phyloP scores from a whole-genome alignment of 768 basidiomycete genomes.

The Hirschioporus abietinus region DNA sequence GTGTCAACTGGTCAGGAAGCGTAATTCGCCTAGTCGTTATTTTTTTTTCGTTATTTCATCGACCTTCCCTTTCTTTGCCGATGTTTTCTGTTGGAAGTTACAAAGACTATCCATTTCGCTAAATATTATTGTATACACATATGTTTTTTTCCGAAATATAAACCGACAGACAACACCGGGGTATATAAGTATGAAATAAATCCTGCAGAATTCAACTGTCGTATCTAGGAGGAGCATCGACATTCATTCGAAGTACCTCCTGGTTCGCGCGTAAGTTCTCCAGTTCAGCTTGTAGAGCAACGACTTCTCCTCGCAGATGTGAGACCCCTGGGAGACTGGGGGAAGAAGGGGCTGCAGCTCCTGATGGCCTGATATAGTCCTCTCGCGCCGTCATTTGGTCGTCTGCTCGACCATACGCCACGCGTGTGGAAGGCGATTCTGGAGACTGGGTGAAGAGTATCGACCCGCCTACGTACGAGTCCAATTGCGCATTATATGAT shows the following conservation, averaged over 20 bases:
- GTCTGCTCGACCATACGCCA: neutral
- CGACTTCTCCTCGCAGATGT: neutral
- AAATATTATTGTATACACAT: neutral
- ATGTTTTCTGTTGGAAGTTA: neutral
- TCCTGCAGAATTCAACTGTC: neutral
- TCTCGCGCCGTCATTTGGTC: neutral
- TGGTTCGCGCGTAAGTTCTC: neutral
- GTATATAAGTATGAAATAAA: neutral
- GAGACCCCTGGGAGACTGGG: neutral
- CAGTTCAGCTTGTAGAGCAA: neutral
- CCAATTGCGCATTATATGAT: neutral
- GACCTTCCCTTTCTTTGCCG: neutral
- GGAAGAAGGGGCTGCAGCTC: neutral
- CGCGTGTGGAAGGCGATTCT: neutral
- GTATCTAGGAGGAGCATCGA: neutral
- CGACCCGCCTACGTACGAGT: neutral
- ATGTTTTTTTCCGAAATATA: neutral
- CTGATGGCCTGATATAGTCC: neutral
- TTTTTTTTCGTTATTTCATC: slow-evolving; percentile 9
- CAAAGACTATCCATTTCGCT: neutral
- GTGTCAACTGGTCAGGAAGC: slow-evolving; percentile 58
- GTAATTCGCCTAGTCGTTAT: slow-evolving; percentile 15
- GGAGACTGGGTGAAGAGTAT: neutral
- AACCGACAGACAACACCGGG: neutral
- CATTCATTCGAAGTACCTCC: neutral